Evolutionary conservation across 371 early-diverging fungal genomes (phyloP), one percentile per base, ranked within the genome.

Genomic region (Syncephalis plumigaleata): DNA sequence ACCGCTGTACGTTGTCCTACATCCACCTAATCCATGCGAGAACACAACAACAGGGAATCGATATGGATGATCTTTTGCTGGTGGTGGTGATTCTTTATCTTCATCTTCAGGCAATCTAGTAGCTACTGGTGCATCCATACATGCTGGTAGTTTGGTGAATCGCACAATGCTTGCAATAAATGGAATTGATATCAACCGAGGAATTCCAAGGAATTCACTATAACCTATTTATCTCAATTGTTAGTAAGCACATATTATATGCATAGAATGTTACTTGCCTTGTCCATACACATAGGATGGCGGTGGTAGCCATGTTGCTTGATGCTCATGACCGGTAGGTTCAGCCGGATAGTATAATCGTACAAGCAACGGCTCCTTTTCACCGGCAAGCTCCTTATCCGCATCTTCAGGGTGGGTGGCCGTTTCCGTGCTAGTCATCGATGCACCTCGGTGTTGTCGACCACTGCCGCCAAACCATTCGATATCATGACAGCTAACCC

Each of bases 21-120:
- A 62, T 15, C 70, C 73, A 18, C 64, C 69, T 25, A 71, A 52
- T 9, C 69, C 66, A 54, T 68, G 67, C 5, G 53, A 54, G 42
- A 65, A 65, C 2, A 65, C 39, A 23, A 59, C 44, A 3, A 65
- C 57, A 9, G 66, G 66, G 23, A 53, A 62, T 40, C 15, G 40
- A 40, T 15, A 4, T 3, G 18, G 7, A 40, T 40, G 8, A 15
- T 3, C 7, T n/a, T 40, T 3, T 18, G 16, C 15, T 16, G 40
- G n/a, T 16, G 16, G 4, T 8, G 40, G 8, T n/a, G n/a, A n/a
- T n/a, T n/a, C n/a, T n/a, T n/a, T n/a, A n/a, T n/a, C n/a, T n/a
- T n/a, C n/a, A n/a, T n/a, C n/a, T 16, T 18, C 16, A 7, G 40
- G 40, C 15, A 16, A 16, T 5, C 8, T 3, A 4, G 47, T 42